phyloP scores from a whole-genome alignment of 1,139 yeast species.

The Geotrichum histeridarum region DNA sequence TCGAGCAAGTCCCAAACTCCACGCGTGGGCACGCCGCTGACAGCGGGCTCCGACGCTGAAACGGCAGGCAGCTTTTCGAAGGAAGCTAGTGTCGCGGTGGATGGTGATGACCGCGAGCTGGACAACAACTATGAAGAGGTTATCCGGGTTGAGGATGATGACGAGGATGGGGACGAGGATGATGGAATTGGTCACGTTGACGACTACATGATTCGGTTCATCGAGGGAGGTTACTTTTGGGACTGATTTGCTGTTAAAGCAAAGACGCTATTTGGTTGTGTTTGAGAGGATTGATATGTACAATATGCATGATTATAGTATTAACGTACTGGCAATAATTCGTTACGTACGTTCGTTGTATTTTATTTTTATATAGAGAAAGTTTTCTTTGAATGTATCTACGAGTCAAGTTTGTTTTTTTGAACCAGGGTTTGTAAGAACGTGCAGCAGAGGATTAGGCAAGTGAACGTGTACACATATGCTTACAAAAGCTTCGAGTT shows the following conservation, averaged over 20 bases:
- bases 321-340: too few relatives aligned
- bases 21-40: constrained; percentile 13
- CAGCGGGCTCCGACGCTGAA: constrained; percentile 10
- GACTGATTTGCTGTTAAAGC: constrained; percentile 8
- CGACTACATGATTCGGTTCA: constrained; percentile 90
- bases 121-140: neutral
- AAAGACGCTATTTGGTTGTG: neutral
- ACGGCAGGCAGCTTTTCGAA: constrained; percentile 10
- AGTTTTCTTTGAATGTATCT: too few relatives aligned
- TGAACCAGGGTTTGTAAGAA: too few relatives aligned
- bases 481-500: too few relatives aligned
- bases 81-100: constrained; percentile 10
- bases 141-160: constrained; percentile 29
- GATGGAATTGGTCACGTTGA: constrained; percentile 87
- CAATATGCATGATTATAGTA: too few relatives aligned
- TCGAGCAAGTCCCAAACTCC: constrained; percentile 6
- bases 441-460: too few relatives aligned
- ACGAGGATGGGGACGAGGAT: constrained; percentile 52
- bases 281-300: neutral
- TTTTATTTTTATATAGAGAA: too few relatives aligned
- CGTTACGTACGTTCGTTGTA: too few relatives aligned
- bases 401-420: too few relatives aligned
- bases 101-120: constrained; percentile 10
- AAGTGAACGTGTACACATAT: too few relatives aligned
- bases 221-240: constrained; percentile 70